phyloP scores from a whole-genome alignment of 2,329 filamentous ascomycete species.

The Sporothrix protearum region DNA sequence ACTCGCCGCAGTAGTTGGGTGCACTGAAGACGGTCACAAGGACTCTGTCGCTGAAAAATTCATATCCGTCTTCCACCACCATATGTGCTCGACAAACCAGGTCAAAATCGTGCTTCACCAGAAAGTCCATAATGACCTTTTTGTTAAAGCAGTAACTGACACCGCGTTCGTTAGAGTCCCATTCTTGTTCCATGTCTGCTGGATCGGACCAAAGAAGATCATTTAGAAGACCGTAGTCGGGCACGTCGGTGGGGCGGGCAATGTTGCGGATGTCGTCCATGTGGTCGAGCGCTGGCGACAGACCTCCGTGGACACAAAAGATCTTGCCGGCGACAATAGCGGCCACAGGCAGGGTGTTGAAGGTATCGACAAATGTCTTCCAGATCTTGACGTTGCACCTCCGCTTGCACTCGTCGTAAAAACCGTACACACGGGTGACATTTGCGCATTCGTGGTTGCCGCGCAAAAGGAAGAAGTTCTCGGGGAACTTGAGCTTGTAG shows the following conservation, averaged over 20 bases:
- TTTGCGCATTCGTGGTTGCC: constrained; percentile 98
- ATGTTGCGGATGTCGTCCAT: constrained; percentile 99
- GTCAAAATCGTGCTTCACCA: constrained; percentile 93
- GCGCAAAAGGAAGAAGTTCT: constrained; percentile 93
- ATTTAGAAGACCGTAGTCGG: constrained; percentile 92
- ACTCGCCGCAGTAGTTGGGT: constrained; percentile 97
- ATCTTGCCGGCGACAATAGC: constrained; percentile 97
- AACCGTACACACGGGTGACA: constrained; percentile 91
- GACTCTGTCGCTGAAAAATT: constrained; percentile 95
- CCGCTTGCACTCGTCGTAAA: constrained; percentile 97
- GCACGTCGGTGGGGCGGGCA: constrained; percentile 90
- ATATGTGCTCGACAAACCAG: constrained; percentile 96
- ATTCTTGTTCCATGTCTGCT: constrained; percentile 95
- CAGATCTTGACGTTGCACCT: constrained; percentile 95
- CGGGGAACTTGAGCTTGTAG: constrained; percentile 95
- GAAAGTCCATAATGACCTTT: constrained; percentile 94
- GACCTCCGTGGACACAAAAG: constrained; percentile 92
- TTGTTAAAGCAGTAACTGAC: constrained; percentile 99
- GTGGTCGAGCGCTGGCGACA: constrained; percentile 86
- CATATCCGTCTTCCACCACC: constrained; percentile 98
- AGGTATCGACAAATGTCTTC: constrained; percentile 97
- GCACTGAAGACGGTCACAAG: constrained; percentile 96
- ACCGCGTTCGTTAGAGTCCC: constrained; percentile 94
- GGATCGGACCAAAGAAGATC: constrained; percentile 97
- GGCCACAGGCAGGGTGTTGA: constrained; percentile 92